These are phyloP conservation scores for Claviceps citrina DNA, from an alignment of 2,329 filamentous ascomycete species.

Conservation along the genomic window DNA sequence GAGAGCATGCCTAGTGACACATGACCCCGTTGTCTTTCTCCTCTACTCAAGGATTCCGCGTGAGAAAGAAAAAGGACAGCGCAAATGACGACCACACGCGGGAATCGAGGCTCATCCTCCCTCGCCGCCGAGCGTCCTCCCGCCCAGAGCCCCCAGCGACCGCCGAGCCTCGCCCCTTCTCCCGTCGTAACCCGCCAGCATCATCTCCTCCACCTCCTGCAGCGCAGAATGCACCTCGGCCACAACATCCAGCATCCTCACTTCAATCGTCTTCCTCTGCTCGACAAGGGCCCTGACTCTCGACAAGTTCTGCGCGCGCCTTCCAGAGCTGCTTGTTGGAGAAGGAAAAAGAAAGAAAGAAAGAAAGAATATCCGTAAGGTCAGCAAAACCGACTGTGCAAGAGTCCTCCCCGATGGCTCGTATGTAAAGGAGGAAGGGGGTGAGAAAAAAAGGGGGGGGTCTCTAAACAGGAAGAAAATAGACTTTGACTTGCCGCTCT, in stretches of 20 bases:
- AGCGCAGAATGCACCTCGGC: constrained; percentile 9
- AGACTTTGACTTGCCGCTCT: constrained; percentile 12
- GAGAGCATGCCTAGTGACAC: too few relatives aligned
- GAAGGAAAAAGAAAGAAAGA: too few relatives aligned
- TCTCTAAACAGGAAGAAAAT: too few relatives aligned
- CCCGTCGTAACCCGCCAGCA: constrained; percentile 15
- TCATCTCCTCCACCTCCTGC: constrained; percentile 15
- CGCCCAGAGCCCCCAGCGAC: constrained; percentile 3
- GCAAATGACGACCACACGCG: not conserved
- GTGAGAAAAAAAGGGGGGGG: too few relatives aligned
- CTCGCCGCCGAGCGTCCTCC: not conserved
- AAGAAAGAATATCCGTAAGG: too few relatives aligned
- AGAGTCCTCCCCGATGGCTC: too few relatives aligned
- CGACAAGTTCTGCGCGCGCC: constrained; percentile 7
- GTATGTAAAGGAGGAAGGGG: too few relatives aligned
- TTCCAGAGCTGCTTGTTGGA: constrained; percentile 8
- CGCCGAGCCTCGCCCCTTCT: constrained; percentile 13
- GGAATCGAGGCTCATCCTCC: not conserved
- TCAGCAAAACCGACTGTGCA: too few relatives aligned
- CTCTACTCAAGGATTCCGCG: too few relatives aligned
- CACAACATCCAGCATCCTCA: constrained; percentile 14
- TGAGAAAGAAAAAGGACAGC: not conserved
- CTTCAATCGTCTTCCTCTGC: constrained; percentile 14
- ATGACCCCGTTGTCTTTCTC: too few relatives aligned
- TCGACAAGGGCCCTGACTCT: constrained; percentile 12